Percentiles rank a stretch among this genome's conserved stretches.
Evolutionary conservation across 352 stramenopile species (phyloP).

Genomic region (Pythium brachiatum): DNA sequence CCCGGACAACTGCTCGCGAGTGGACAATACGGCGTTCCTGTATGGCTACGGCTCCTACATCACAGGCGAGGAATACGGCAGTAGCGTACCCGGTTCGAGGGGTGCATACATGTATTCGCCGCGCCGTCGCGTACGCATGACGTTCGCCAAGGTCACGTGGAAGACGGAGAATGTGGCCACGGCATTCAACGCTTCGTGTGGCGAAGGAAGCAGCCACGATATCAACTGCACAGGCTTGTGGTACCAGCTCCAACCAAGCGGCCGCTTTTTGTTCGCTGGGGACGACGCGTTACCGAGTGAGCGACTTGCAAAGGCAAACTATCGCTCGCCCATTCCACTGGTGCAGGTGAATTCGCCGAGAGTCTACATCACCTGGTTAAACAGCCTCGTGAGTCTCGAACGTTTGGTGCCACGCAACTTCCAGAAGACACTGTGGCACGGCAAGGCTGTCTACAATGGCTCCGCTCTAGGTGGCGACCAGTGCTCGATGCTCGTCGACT

Average conservation of each 20-base stretch:
- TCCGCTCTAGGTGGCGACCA: background rate
- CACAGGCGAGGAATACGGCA: conserved; percentile 32
- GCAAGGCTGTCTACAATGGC: background rate
- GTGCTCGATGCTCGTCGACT: conserved; percentile 13
- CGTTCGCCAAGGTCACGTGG: conserved; percentile 13
- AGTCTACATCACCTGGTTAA: conserved; percentile 3
- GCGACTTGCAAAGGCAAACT: background rate
- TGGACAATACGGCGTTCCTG: conserved; percentile 28
- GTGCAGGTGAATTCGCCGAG: conserved; percentile 10
- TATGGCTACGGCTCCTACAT: conserved; percentile 44
- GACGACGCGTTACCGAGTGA: conserved; percentile 18
- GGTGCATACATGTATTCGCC: too few species aligned
- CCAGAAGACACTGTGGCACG: background rate
- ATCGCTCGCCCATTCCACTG: conserved; percentile 5
- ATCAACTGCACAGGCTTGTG: conserved; percentile 7
- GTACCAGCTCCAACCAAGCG: conserved; percentile 9
- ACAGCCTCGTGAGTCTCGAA: conserved; percentile 3
- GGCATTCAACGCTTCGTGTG: background rate
- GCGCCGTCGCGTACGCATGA: background rate
- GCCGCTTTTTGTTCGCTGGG: conserved; percentile 13
- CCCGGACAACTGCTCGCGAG: conserved; percentile 25
- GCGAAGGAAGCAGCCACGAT: background rate
- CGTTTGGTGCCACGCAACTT: too few species aligned
- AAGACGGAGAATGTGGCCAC: background rate
- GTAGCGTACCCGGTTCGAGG: conserved; percentile 12